phyloP scores from a whole-genome alignment of 2,329 filamentous ascomycete species.

The Diaporthe vexans region DNA sequence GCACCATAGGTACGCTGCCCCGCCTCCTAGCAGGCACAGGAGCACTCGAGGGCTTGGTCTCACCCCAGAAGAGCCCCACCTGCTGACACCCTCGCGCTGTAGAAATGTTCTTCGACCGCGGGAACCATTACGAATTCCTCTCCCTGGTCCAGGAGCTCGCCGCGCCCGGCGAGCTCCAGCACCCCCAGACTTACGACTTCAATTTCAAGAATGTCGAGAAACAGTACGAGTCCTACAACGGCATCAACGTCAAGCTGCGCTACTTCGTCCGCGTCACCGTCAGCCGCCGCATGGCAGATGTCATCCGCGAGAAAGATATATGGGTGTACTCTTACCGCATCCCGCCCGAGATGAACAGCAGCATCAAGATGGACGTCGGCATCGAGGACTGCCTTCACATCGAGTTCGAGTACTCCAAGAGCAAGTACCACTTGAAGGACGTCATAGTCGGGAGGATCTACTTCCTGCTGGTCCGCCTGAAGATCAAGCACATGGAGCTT shows the following conservation, averaged over 20 bases:
- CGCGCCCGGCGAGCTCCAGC: constrained; percentile 96
- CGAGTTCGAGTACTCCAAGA: constrained; percentile 99
- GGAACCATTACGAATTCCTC: constrained; percentile 99
- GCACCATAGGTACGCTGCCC: constrained; percentile 83
- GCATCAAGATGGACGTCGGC: constrained; percentile 99
- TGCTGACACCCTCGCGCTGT: constrained; percentile 29
- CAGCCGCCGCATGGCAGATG: constrained; percentile 95
- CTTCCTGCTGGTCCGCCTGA: constrained; percentile 94
- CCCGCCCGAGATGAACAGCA: constrained; percentile 97
- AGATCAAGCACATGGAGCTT: constrained; percentile 99
- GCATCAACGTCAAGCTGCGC: constrained; percentile 98
- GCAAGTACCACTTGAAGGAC: constrained; percentile 98
- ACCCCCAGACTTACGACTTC: constrained; percentile 98
- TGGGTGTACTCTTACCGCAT: constrained; percentile 99
- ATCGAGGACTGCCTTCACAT: constrained; percentile 99
- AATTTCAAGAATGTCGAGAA: constrained; percentile 99
- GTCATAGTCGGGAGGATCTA: constrained; percentile 99
- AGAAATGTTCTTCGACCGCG: constrained; percentile 99
- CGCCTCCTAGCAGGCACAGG: not conserved
- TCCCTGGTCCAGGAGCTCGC: constrained; percentile 97
- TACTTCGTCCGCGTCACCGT: constrained; percentile 99
- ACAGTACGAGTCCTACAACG: constrained; percentile 99
- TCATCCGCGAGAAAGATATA: constrained; percentile 98
- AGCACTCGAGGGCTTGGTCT: not conserved
- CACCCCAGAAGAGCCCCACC: not conserved